These are phyloP conservation scores for Eutypa lata DNA, from an alignment of 2,329 filamentous ascomycete species.

Conservation along the genomic window DNA sequence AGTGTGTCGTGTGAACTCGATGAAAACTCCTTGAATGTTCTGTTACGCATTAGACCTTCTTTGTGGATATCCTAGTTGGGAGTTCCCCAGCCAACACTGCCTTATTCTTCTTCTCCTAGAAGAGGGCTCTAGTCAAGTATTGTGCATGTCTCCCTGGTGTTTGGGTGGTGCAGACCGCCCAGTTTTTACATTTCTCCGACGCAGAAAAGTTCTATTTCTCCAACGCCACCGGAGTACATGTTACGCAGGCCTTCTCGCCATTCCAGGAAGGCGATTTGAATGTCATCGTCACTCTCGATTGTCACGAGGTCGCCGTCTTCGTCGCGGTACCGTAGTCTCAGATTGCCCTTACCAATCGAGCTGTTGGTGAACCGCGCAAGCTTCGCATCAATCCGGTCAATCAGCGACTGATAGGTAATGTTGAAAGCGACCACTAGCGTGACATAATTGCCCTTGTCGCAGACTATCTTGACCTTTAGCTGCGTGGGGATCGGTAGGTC, in stretches of 20 bases:
- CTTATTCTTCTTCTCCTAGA: no score
- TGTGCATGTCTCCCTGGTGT: no score
- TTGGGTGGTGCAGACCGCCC: background rate
- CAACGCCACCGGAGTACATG: constrained; percentile 65
- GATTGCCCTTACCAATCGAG: constrained; percentile 76
- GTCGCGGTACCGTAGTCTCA: constrained; percentile 87
- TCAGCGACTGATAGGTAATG: constrained; percentile 88
- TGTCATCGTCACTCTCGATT: constrained; percentile 93
- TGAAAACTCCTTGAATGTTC: background rate
- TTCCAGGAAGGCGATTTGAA: constrained; percentile 91
- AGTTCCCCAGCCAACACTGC: no score
- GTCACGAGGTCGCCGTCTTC: constrained; percentile 90
- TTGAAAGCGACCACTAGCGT: constrained; percentile 96
- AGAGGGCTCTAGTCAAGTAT: no score
- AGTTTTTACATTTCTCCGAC: constrained; percentile 43
- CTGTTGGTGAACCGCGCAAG: constrained; percentile 81
- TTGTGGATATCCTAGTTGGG: no score
- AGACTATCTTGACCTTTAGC: constrained; percentile 93
- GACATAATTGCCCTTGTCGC: constrained; percentile 79
- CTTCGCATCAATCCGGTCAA: constrained; percentile 95
- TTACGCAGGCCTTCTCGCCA: constrained; percentile 72
- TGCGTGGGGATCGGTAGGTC: constrained; percentile 64
- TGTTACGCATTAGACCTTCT: background rate
- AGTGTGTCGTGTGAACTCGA: background rate
- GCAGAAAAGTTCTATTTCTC: constrained; percentile 88